A percentile compares a stretch with the other conserved stretches of the same genome.
Conservation (phyloP, 1,139 yeast genomes). For the Pichia sp. region DNA sequence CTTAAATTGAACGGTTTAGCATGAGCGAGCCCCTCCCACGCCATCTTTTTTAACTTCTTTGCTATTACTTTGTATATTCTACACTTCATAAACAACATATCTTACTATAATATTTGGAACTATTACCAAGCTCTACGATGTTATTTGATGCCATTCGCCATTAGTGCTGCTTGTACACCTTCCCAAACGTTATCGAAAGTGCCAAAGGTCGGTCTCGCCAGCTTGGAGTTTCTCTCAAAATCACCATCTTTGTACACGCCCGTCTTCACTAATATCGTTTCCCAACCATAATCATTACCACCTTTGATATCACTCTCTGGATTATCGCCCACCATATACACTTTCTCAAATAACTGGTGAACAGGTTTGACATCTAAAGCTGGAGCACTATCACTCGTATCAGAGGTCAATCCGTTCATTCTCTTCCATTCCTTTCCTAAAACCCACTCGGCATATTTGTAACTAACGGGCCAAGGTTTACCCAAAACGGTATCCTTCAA, state of each 20-base stretch:
- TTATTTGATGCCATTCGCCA: slow-evolving; percentile 16
- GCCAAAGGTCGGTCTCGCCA: slow-evolving; percentile 42
- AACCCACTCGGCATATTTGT: slow-evolving; percentile 72
- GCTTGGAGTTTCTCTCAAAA: slow-evolving; percentile 27
- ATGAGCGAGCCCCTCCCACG: no score
- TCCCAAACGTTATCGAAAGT: slow-evolving; percentile 42
- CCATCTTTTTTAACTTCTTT: no score
- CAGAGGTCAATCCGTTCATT: slow-evolving; percentile 13
- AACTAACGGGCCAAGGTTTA: slow-evolving; percentile 77
- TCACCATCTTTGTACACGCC: slow-evolving; percentile 82
- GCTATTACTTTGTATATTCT: no score
- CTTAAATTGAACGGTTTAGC: slow-evolving; percentile 24
- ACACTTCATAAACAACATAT: no score
- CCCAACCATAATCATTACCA: slow-evolving; percentile 85
- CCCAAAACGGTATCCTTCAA: slow-evolving; percentile 65
- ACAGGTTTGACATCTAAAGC: slow-evolving; percentile 30
- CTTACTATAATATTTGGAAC: no score
- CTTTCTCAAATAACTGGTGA: slow-evolving; percentile 39
- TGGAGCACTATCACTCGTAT: slow-evolving; percentile 29
- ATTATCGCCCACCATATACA: slow-evolving; percentile 95
- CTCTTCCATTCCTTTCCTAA: slow-evolving; percentile 48
- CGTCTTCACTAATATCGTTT: slow-evolving; percentile 70
- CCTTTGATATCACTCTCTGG: slow-evolving; percentile 91
- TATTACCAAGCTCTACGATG: no score
- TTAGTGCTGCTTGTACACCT: slow-evolving; percentile 35